A percentile compares a stretch with the other conserved stretches of the same genome.
Evolutionary conservation across 345 rosid genomes (phyloP).

Genomic region (Rhizophora apiculata): DNA sequence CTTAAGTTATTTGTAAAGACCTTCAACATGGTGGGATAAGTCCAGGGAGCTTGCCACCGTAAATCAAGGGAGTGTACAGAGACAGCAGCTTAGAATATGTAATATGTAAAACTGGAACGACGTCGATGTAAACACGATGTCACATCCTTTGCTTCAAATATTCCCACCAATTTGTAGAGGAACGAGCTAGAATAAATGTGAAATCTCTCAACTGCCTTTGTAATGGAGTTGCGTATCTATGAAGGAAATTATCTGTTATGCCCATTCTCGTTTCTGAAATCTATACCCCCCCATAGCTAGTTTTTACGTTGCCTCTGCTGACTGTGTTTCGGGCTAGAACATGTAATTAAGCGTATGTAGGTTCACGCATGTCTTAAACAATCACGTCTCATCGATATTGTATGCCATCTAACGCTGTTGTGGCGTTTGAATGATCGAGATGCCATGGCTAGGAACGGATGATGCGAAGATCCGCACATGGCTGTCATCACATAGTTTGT

Average conservation of each 20-base stretch:
- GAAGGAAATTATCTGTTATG: not conserved
- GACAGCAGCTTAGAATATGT: constrained; percentile 4
- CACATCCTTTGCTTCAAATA: not conserved
- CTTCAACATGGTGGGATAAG: constrained; percentile 3
- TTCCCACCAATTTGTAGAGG: not conserved
- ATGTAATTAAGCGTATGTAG: no score
- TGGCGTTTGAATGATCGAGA: no score
- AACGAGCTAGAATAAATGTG: constrained; percentile 1
- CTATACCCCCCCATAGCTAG: no score
- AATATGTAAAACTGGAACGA: not conserved
- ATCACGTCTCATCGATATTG: no score
- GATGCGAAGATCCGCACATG: not conserved
- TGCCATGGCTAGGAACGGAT: no score
- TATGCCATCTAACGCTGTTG: no score
- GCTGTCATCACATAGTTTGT: not conserved
- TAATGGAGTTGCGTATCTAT: not conserved
- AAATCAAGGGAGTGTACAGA: constrained; percentile 14
- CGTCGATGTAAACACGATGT: not conserved
- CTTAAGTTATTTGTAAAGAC: not conserved
- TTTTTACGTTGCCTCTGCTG: no score
- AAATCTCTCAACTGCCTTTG: constrained; percentile 1
- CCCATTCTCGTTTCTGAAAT: no score
- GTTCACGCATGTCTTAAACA: no score
- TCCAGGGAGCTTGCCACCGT: not conserved
- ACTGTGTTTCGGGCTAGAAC: no score